Conservation (phyloP, 306 rosid species). For the Prunus kanzakura region DNA sequence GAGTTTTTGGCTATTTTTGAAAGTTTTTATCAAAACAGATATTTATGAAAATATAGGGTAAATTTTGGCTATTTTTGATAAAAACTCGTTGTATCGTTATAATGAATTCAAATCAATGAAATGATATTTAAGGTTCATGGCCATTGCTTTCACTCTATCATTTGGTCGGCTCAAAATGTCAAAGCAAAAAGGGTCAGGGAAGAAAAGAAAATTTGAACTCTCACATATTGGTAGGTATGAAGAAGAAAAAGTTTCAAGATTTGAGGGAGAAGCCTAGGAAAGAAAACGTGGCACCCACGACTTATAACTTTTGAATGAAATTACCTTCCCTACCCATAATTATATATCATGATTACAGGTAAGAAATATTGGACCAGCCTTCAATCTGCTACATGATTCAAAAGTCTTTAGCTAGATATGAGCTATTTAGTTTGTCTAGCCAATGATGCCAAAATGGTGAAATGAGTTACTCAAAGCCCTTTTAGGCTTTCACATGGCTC, state of each 20-base stretch:
- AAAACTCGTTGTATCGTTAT: neutral
- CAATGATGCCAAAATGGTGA: neutral
- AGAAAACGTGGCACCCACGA: neutral
- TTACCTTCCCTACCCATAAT: conserved; percentile 6
- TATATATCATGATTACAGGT: conserved; percentile 5
- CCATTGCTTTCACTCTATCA: conserved; percentile 14
- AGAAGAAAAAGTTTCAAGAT: neutral
- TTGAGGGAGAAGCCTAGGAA: neutral
- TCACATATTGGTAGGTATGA: neutral
- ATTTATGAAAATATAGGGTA: no score
- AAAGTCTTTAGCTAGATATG: neutral
- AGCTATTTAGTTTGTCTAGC: neutral
- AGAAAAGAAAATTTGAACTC: neutral
- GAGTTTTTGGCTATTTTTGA: no score
- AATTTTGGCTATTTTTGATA: no score
- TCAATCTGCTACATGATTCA: neutral
- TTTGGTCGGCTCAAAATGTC: conserved; percentile 12
- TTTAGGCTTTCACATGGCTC: neutral
- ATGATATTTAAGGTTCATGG: neutral
- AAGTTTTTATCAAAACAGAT: no score
- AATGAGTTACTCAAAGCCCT: neutral
- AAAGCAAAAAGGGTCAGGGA: neutral
- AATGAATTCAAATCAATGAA: neutral
- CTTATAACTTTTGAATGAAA: neutral
- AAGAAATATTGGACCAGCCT: neutral